A percentile compares a stretch with the other conserved stretches of the same genome.
Conservation (phyloP, 768 basidiomycete species). For the Russula sp. region DNA sequence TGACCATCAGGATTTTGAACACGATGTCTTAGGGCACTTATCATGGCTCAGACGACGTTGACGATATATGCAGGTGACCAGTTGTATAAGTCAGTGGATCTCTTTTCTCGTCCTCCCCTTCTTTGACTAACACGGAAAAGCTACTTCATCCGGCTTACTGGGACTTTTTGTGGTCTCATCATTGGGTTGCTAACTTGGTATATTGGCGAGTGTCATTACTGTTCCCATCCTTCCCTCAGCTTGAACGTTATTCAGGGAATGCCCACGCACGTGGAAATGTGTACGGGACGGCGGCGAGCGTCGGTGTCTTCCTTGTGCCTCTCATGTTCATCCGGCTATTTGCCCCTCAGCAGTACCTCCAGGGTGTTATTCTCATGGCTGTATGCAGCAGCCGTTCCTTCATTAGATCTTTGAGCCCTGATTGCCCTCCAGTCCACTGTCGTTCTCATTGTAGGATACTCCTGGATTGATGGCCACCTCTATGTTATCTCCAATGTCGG, state of each 20-base stretch:
- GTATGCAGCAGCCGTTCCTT: conserved; percentile 27
- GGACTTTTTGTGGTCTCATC: conserved; percentile 42
- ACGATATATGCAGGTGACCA: conserved; percentile 54
- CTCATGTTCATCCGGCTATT: conserved; percentile 44
- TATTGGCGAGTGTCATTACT: conserved; percentile 29
- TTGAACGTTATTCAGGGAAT: conserved; percentile 27
- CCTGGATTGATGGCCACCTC: conserved; percentile 49
- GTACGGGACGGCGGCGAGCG: conserved; percentile 44
- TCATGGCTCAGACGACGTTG: conserved; percentile 54
- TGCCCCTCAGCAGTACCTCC: conserved; percentile 34
- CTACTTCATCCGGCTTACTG: conserved; percentile 39
- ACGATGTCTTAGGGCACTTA: conserved; percentile 38
- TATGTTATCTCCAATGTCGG: conserved; percentile 41
- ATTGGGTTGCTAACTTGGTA: conserved; percentile 46
- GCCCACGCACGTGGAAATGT: conserved; percentile 43
- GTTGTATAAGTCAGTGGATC: conserved; percentile 37
- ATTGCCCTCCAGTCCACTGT: conserved; percentile 32
- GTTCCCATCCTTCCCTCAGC: background rate
- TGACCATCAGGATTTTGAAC: background rate
- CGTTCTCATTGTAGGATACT: conserved; percentile 45
- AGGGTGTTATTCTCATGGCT: conserved; percentile 31
- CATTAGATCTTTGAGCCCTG: background rate
- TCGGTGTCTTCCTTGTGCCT: conserved; percentile 41
- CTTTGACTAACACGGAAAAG: conserved; percentile 21
- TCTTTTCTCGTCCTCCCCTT: background rate